Conservation (phyloP, 2,329 filamentous ascomycete genomes). For the Ambrosiella cleistominuta region DNA sequence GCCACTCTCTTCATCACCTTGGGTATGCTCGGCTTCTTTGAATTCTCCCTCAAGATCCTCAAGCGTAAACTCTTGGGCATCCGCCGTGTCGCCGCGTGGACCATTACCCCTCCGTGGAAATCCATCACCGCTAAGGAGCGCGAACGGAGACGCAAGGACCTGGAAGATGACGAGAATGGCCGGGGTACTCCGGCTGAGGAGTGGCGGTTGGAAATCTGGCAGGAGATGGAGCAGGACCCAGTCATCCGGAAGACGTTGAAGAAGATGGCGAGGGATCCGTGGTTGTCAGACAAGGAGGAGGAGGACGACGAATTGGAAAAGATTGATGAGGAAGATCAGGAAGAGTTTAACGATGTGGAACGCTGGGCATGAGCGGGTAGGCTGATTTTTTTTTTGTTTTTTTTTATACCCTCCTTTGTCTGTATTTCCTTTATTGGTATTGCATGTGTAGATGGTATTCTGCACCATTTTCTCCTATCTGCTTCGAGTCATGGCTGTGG, state of each 20-base stretch:
- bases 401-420: background rate
- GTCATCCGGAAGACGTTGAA: slow-evolving; percentile 25
- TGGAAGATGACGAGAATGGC: slow-evolving; percentile 9
- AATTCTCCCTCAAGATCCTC: slow-evolving; percentile 39
- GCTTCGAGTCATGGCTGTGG: too few species aligned
- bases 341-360: background rate
- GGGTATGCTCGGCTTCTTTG: slow-evolving; percentile 41
- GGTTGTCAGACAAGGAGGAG: slow-evolving; percentile 4
- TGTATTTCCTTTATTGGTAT: slow-evolving; percentile 5
- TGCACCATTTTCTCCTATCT: background rate
- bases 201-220: slow-evolving; percentile 38
- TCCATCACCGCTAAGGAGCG: slow-evolving; percentile 18
- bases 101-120: slow-evolving; percentile 17
- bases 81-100: slow-evolving; percentile 10
- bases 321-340: slow-evolving; percentile 9
- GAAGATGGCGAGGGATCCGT: slow-evolving; percentile 22
- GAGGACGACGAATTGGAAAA: slow-evolving; percentile 2
- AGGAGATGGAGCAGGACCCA: slow-evolving; percentile 38
- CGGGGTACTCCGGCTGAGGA: slow-evolving; percentile 18
- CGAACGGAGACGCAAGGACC: slow-evolving; percentile 7
- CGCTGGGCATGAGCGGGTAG: background rate
- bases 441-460: background rate
- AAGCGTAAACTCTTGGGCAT: slow-evolving; percentile 29
- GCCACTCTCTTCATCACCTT: slow-evolving; percentile 47
- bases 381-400: background rate